Evolutionary conservation across 1,284 basidiomycete genomes (phyloP), one percentile per base, ranked within the genome.

Genomic region (Trametes pubescens): DNA sequence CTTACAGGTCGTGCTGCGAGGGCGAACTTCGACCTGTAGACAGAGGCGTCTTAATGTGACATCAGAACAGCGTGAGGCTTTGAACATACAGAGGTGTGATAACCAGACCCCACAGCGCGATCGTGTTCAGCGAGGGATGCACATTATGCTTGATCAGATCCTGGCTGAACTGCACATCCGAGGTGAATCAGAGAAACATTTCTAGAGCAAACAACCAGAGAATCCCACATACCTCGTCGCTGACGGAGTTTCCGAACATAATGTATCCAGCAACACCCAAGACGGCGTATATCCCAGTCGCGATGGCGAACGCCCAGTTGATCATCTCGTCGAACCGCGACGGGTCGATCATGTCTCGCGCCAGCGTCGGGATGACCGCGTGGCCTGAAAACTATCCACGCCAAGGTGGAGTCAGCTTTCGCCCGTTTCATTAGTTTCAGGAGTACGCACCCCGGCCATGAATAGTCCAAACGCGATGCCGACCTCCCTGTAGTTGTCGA

Each of bases 91-190:
- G 73, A 18, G 95, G 93, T 66, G 90, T 92, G 62, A 98, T 79
- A 26, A 96, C 95, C 44, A 99, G 89, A 81, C 96, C 89, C 93
- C 95, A 96, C 51, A 98, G 83, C 6, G 91, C 91, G 26, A 93
- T 69, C 53, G 88, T 79, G 75, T 97, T 99, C 14, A 98, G 79
- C 4, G 79, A 71, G 1, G 82, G 79, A 76, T 93, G 97, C 16
- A 90, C 93, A 2, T 88, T 84, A 0, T 90, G 92, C 34, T 81
- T 80, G 57, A 96, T 84, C 37, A 99, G 78, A 74, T 99, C 92
- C 66, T 88, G 86, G 64, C 95, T 98, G 75, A 99, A 91, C 90
- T 95, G 69, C 65, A 29, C 22, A 4, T n/a, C 9, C 10, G 37
- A 13, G 14, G 37, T 13, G 2, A 38, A 21, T 47, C 44, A n/a